Percentiles rank a stretch among this genome's conserved stretches.
phyloP scores from a whole-genome alignment of 1,284 basidiomycete species.

The Pyrrhoderma lamaoense region DNA sequence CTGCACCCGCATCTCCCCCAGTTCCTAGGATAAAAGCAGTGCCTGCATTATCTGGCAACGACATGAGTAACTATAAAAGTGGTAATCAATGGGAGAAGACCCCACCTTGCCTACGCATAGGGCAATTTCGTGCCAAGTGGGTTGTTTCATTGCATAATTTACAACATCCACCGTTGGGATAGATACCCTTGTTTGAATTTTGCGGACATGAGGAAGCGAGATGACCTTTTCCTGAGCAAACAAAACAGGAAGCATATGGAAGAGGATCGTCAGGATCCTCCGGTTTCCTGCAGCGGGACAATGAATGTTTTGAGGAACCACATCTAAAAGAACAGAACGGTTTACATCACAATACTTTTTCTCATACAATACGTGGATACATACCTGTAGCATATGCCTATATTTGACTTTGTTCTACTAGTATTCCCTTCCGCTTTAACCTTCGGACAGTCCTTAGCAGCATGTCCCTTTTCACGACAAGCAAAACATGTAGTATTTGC shows the following conservation, averaged over 20 bases:
- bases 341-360: background rate
- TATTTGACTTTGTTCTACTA: constrained; percentile 27
- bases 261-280: constrained; percentile 61
- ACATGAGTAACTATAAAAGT: background rate
- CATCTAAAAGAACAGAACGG: constrained; percentile 53
- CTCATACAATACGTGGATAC: constrained; percentile 22
- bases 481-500: constrained; percentile 75
- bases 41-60: constrained; percentile 18
- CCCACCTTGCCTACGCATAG: constrained; percentile 51
- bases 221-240: constrained; percentile 78
- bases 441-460: constrained; percentile 79
- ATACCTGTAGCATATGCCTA: constrained; percentile 82
- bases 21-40: constrained; percentile 40
- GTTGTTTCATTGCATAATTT: constrained; percentile 81
- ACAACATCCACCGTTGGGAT: constrained; percentile 87
- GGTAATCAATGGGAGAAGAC: background rate
- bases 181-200: constrained; percentile 77
- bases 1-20: constrained; percentile 60
- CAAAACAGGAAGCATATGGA: constrained; percentile 88
- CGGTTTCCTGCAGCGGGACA: constrained; percentile 69
- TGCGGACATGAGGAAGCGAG: constrained; percentile 76
- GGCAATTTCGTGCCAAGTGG: constrained; percentile 84
- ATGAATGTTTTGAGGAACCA: constrained; percentile 71
- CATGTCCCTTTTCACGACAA: constrained; percentile 80
- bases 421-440: constrained; percentile 25